Percentiles rank a stretch among this genome's conserved stretches.
Conservation (phyloP, 495 filamentous ascomycete genomes). For the Xylaria venustula region DNA sequence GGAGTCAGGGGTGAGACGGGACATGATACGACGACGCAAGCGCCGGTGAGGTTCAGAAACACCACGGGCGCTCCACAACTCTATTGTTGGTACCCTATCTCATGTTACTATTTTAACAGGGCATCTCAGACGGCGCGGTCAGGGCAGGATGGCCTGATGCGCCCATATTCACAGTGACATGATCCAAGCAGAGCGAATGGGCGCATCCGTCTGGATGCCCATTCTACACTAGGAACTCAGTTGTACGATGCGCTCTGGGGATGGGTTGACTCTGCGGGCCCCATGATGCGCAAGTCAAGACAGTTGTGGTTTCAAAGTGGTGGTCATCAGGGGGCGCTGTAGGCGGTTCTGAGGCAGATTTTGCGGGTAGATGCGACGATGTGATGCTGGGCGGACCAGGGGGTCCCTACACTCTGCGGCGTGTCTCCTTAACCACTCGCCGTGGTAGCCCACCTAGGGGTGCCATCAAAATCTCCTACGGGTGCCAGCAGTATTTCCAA, state of each 20-base stretch:
- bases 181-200: neutral
- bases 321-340: neutral
- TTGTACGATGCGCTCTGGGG: neutral
- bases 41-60: conserved; percentile 1
- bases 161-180: neutral
- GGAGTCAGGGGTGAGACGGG: conserved; percentile 31
- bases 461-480: too few relatives aligned
- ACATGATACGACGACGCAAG: conserved; percentile 19
- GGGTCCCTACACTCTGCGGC: neutral
- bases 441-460: too few relatives aligned
- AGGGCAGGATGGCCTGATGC: neutral
- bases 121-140: neutral
- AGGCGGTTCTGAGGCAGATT: conserved; percentile 7
- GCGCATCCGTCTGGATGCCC: neutral
- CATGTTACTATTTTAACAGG: conserved; percentile 6
- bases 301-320: conserved; percentile 11
- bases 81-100: conserved; percentile 1
- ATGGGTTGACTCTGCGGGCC: neutral
- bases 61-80: conserved; percentile 15
- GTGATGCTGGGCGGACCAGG: neutral
- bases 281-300: conserved; percentile 11
- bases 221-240: neutral
- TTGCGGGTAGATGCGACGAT: conserved; percentile 8
- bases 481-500: too few relatives aligned
- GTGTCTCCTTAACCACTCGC: too few relatives aligned